These are phyloP conservation scores for Metschnikowia reukaufii DNA, from an alignment of 805 yeast species.

Conservation along the genomic window DNA sequence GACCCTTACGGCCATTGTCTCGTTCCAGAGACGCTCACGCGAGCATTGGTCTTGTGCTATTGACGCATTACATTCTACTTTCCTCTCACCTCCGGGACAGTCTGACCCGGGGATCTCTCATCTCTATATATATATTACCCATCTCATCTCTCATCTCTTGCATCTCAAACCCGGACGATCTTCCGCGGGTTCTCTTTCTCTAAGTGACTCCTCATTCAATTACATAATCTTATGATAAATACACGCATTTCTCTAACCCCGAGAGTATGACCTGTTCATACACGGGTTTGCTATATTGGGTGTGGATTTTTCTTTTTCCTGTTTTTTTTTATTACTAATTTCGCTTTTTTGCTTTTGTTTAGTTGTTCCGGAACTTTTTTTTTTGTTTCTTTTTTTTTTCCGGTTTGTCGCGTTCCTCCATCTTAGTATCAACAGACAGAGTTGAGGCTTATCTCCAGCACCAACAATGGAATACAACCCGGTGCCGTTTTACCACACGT, in stretches of 20 bases:
- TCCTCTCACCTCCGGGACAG: not conserved
- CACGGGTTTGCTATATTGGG: not conserved
- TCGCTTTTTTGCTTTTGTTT: too few species aligned
- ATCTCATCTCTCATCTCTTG: constrained; percentile 10
- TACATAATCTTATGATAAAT: constrained; percentile 10
- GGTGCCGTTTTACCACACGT: constrained; percentile 82
- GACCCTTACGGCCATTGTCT: not conserved
- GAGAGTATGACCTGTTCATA: not conserved
- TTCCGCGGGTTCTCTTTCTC: constrained; percentile 11
- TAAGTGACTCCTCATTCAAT: constrained; percentile 9
- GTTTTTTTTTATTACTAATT: not conserved
- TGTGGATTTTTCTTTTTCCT: not conserved
- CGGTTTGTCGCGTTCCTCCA: constrained; percentile 5
- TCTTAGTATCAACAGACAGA: not conserved
- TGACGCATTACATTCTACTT: not conserved
- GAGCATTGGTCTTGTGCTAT: not conserved
- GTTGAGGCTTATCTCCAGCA: not conserved
- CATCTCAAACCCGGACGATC: constrained; percentile 7
- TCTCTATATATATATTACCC: constrained; percentile 1
- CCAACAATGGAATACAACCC: constrained; percentile 22
- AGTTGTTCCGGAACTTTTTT: not conserved
- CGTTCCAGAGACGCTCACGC: constrained; percentile 4
- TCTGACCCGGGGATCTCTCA: constrained; percentile 3
- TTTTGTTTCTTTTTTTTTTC: not conserved
- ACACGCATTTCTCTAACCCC: constrained; percentile 11